Base-by-base conservation (phyloP, 2,329 filamentous ascomycete genomes). In the Botrytis elliptica region DNA sequence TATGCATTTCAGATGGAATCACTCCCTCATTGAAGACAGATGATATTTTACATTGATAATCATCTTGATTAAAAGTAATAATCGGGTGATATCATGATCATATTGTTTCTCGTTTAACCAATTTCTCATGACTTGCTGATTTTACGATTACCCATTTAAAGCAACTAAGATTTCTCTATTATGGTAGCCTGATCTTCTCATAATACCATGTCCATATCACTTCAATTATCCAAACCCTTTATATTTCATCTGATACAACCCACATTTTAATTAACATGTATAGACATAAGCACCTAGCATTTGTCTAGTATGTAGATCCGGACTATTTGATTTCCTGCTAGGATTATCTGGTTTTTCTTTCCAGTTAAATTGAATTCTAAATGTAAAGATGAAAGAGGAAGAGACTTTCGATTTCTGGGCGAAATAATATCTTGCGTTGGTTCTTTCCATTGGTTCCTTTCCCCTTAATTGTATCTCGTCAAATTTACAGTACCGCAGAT, bases 1-100 rank as follows among this genome's bases (percentile, higher is more conserved):
- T 57, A 18, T 4, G 1, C 0, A 52, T 6, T 4, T 3, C 14
- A n/a, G 12, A 6, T 25, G 25, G 1, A n/a, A 12, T 2, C 0
- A 16, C 4, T n/a, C 0, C 16, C 3, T 2, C 4, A 3, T n/a
- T n/a, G 25, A 52, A 52, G 12, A 5, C 25, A n/a, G 1, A 16
- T 52, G 0, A 52, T 25, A 12, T 12, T 12, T 25, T 25, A 12
- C 0, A 14, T n/a, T 22, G n/a, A 16, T 1, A 14, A 16, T 16
- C 4, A 55, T 16, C 10, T n/a, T 14, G 0, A 2, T 55, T 7
- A 5, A 3, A 5, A 55, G 25, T 55, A 6, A 55, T 16, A 55
- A 55, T n/a, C 12, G n/a, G 25, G 25, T n/a, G 49, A 55, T 57
- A 29, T 57, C 3, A 9, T 57, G 25, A 52, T 52, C 25, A 7